A percentile compares a stretch with the other conserved stretches of the same genome.
phyloP scores from a whole-genome alignment of 2,329 filamentous ascomycete species.

The Botrytis paeoniae region DNA sequence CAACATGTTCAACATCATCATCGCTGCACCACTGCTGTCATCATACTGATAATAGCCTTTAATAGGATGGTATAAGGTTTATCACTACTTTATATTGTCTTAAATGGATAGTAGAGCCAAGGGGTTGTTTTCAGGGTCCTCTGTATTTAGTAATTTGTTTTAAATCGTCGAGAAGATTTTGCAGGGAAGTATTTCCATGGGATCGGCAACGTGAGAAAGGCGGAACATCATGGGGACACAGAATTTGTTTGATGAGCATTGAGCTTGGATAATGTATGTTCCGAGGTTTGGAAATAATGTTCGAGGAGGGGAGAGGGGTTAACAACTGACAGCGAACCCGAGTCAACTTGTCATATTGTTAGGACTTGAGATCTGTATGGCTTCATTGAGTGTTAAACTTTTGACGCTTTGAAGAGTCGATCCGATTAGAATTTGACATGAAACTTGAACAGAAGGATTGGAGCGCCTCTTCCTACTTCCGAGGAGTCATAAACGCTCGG shows the following conservation, averaged over 20 bases:
- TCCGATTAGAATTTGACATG: not conserved
- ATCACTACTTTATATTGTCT: conserved; percentile 1
- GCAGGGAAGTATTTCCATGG: not conserved
- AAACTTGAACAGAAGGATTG: not conserved
- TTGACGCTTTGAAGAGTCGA: not conserved
- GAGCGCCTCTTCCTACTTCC: not conserved
- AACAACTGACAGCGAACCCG: not conserved
- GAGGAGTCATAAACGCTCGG: not conserved
- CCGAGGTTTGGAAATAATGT: not conserved
- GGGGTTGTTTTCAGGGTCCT: not conserved
- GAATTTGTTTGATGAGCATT: conserved; percentile 17
- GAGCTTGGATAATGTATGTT: not conserved
- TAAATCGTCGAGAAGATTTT: not conserved
- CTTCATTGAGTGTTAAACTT: not conserved
- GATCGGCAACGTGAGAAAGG: not conserved
- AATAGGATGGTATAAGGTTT: not conserved
- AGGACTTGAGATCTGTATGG: not conserved
- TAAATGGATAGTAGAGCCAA: not conserved
- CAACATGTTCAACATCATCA: not conserved
- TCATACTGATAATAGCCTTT: not conserved
- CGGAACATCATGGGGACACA: not conserved
- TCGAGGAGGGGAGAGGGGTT: not conserved
- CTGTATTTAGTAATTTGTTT: not conserved
- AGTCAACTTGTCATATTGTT: not conserved
- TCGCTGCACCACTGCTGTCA: not conserved